Evolutionary conservation across 176 grass and related monocot species (phyloP), one percentile per base, ranked within the genome.

Genomic region (Rhynchospora breviuscula): DNA sequence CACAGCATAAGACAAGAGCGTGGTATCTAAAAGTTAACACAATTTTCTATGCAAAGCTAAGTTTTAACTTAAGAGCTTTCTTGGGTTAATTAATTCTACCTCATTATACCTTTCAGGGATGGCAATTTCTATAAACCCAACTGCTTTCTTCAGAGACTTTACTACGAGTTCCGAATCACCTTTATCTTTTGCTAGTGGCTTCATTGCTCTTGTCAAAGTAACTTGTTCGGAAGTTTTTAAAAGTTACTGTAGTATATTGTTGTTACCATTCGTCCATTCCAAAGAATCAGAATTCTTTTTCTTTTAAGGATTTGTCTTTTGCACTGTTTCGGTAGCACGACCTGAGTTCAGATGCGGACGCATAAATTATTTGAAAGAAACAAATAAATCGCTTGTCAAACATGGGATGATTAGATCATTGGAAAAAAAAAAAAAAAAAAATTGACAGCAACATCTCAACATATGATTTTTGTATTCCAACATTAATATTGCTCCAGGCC

Each of bases 151-250:
- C 8, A 8, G 10, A 81, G 40, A 62, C 61, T 81, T 62, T 63
- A 59, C 15, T 17, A 29, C 12, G 8, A 79, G 11, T 22, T 56
- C 33, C 14, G 51, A 79, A 59, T 59, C 51, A 59, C 15, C 25
- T 78, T 79, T 79, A 79, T 79, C 75, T 56, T 48, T 65, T 81
- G 79, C 79, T 51, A 63, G 23, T 81, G 79, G 26, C 33, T 65
- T 8, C n/a, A 65, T 81, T 57, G 2, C 0, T 45, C 5, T 81
- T 81, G 57, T 81, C 54, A 62, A 81, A 81, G 60, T 64, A 56
- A 73, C 17, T 48, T 47, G 3, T 9, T 10, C 68, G 18, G 17
- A 48, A 49, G 44, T 21, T 48, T 10, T 11, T 40, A 67, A 67
- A 35, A 15, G 2, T 13, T 6, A 17, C 33, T 66, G 63, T 66